Base-by-base conservation (phyloP, 2,329 filamentous ascomycete species). In the Arthrobotrys sphaeroides region DNA sequence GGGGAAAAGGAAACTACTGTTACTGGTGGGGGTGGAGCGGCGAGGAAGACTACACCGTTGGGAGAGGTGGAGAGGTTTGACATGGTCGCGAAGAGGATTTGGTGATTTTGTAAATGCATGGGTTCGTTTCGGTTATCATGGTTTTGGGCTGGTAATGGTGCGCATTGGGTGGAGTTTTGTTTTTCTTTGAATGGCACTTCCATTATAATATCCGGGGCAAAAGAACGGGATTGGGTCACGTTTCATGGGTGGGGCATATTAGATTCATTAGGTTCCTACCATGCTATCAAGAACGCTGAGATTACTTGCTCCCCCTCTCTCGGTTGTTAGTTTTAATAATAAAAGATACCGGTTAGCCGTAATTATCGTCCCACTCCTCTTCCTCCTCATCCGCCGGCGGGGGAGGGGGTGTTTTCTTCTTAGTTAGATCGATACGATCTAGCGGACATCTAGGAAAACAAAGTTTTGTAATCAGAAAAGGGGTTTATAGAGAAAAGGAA, bases 21-120 rank as follows among this genome's bases (percentile, higher is more conserved):
- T 31, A 31, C 24, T 9, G 45, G 26, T 18, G 49, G 49, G 6
- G 55, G 55, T 20, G 76, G 88, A 90, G 73, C 81, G 87, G 60
- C 90, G 75, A 87, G 88, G 80, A 85, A 87, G 79, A 87, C 86
- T 5, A 88, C 87, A 76, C 65, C 65, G 10, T 88, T 88, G 77
- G 89, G 87, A 78, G 86, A 86, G 22, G 78, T 79, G 16, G 72
- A 69, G 55, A 87, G 95, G 79, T 99, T 97, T 84, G 93, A 93
- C 81, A 97, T 98, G 95, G 90, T 93, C 79, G 92, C 93, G 0
- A 98, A 97, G 86, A 87, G 95, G 81, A 99, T 99, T 79, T 99
- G 95, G 95, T 98, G 79, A 82, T 43, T 28, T 13, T 60, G 36
- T 57, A 36, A 13, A 18, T 42, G 2, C 31, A 5, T 33, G 5